Conservation (phyloP, 768 basidiomycete genomes). For the Megacollybia marginata region DNA sequence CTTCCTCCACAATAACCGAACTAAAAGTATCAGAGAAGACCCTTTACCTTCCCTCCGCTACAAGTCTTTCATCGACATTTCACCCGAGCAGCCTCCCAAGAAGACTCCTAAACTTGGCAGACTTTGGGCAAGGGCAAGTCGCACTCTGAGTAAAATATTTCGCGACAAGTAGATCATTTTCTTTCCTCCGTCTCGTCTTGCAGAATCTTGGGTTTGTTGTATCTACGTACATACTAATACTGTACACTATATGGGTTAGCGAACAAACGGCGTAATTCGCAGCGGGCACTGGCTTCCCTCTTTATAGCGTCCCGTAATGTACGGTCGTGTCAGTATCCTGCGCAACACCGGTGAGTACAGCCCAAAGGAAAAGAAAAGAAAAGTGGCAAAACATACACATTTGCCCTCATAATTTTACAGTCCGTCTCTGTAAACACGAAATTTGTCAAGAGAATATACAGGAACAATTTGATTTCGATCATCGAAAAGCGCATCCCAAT, state of each 20-base stretch:
- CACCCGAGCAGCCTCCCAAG: neutral
- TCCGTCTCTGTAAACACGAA: slow-evolving; percentile 53
- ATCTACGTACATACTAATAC: neutral
- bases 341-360: neutral
- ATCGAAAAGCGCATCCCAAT: slow-evolving; percentile 78
- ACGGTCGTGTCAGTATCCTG: slow-evolving; percentile 63
- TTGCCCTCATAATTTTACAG: slow-evolving; percentile 48
- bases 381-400: slow-evolving; percentile 41
- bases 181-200: neutral
- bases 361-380: neutral
- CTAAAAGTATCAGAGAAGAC: neutral
- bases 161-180: neutral
- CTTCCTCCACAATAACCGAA: slow-evolving; percentile 2
- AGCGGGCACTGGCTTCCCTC: slow-evolving; percentile 61
- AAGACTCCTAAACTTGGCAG: neutral
- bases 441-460: slow-evolving; percentile 61
- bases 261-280: slow-evolving; percentile 29
- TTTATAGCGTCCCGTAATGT: slow-evolving; percentile 41
- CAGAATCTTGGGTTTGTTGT: neutral
- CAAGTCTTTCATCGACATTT: slow-evolving; percentile 7
- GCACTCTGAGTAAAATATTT: neutral
- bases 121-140: slow-evolving; percentile 5
- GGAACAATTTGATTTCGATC: slow-evolving; percentile 76
- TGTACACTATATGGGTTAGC: neutral
- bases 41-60: neutral